Conservation (phyloP, 2,329 filamentous ascomycete species). For the Bipolaris gigantea region DNA sequence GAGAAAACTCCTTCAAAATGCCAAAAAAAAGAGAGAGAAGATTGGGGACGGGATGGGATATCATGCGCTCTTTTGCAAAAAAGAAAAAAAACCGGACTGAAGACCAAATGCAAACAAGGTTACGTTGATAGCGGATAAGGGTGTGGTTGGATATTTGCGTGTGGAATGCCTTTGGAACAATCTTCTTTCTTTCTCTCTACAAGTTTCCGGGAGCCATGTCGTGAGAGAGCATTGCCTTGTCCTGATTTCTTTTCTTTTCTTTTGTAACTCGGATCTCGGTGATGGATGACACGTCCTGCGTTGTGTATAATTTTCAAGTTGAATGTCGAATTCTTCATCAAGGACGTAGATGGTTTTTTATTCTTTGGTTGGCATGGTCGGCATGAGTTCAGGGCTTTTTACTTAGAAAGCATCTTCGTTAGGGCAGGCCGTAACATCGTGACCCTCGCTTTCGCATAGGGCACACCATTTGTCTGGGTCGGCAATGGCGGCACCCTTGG, state of each 20-base stretch:
- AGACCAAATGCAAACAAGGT: too few species aligned
- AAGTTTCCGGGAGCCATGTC: not conserved
- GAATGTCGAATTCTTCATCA: too few species aligned
- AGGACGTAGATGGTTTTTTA: too few species aligned
- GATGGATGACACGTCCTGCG: not conserved
- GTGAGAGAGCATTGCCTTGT: too few species aligned
- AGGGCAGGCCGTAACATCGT: slow-evolving; percentile 93
- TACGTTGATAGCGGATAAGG: too few species aligned
- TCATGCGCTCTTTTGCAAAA: slow-evolving; percentile 11
- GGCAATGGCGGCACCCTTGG: slow-evolving; percentile 37
- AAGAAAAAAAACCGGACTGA: not conserved
- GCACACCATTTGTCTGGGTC: slow-evolving; percentile 95
- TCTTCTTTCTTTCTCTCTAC: not conserved
- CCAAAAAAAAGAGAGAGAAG: too few species aligned
- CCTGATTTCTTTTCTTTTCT: not conserved
- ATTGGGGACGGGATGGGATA: not conserved
- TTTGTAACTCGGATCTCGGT: not conserved
- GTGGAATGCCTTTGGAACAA: not conserved
- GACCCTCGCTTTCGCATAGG: slow-evolving; percentile 91
- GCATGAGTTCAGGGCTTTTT: not conserved
- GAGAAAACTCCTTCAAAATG: too few species aligned
- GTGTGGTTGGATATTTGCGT: not conserved
- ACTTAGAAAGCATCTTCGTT: slow-evolving; percentile 73
- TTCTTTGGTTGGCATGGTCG: too few species aligned
- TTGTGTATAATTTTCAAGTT: not conserved